Evolutionary conservation across 129 eudicot genomes (phyloP).

Genomic region (Centaurea solstitialis): DNA sequence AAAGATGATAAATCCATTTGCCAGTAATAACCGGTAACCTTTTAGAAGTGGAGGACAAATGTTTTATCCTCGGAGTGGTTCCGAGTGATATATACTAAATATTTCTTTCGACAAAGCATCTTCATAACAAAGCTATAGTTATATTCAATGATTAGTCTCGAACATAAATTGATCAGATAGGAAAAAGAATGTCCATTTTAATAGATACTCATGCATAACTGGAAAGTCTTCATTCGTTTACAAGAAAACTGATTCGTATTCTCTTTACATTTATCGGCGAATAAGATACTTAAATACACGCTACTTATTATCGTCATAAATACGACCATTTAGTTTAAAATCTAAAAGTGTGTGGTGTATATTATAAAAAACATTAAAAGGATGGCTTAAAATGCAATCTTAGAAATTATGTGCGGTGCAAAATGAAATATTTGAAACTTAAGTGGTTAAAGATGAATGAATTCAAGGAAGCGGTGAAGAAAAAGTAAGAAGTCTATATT

Average conservation of each 20-base stretch:
- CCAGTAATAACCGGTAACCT: not conserved
- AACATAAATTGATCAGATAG: not conserved
- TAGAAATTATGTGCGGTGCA: not conserved
- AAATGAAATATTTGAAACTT: slow-evolving; percentile 1
- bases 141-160: not conserved
- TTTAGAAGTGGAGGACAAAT: not conserved
- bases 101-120: not conserved
- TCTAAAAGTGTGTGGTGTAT: not conserved
- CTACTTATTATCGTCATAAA: not conserved
- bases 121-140: not conserved
- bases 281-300: not conserved
- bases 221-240: not conserved
- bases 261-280: not conserved
- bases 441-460: not conserved
- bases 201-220: not conserved
- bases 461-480: slow-evolving; percentile 9
- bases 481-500: not conserved
- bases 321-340: not conserved
- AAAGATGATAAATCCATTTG: not conserved
- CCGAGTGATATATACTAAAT: not conserved
- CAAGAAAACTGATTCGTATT: not conserved
- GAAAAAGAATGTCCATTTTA: not conserved
- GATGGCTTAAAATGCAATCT: not conserved
- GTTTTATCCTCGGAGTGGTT: not conserved
- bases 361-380: not conserved